phyloP scores from a whole-genome alignment of 192 early-diverging fungal species.

The Dimargaris cristalligena region DNA sequence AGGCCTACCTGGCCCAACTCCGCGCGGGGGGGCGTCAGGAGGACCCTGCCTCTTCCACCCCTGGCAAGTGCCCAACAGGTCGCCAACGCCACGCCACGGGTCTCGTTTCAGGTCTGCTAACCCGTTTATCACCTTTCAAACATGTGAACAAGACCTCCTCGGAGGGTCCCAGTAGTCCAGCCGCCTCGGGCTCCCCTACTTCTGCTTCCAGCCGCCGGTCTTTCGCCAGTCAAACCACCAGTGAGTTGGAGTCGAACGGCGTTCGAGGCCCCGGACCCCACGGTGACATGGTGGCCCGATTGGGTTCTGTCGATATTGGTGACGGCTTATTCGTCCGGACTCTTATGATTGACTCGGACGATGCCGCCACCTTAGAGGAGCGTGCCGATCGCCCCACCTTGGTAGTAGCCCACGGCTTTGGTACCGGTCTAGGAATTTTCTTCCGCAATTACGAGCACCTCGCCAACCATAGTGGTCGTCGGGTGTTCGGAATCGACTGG shows the following conservation, averaged over 20 bases:
- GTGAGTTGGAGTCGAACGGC: too few species aligned
- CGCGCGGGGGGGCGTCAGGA: background rate
- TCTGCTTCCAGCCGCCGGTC: too few species aligned
- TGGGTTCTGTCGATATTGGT: constrained; percentile 5
- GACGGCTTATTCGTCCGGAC: constrained; percentile 1
- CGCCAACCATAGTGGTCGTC: constrained; percentile 21
- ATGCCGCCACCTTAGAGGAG: background rate
- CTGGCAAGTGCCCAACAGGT: too few species aligned
- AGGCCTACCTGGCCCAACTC: background rate
- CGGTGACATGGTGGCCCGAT: too few species aligned
- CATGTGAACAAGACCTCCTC: too few species aligned
- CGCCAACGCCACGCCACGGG: too few species aligned
- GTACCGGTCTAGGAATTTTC: constrained; percentile 28
- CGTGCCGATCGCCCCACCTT: constrained; percentile 11
- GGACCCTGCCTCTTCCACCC: background rate
- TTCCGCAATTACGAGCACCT: constrained; percentile 28
- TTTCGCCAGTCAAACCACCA: too few species aligned
- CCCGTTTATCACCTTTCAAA: too few species aligned
- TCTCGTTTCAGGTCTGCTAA: too few species aligned
- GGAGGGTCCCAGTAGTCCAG: too few species aligned
- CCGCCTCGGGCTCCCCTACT: too few species aligned
- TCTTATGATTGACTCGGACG: background rate
- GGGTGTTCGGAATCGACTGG: constrained; percentile 58
- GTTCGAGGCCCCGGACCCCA: too few species aligned
- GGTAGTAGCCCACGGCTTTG: constrained; percentile 30